Percentiles rank a stretch among this genome's conserved stretches.
Conservation (phyloP, 164 flowering plant genomes). For the Euptelea pleiosperma region DNA sequence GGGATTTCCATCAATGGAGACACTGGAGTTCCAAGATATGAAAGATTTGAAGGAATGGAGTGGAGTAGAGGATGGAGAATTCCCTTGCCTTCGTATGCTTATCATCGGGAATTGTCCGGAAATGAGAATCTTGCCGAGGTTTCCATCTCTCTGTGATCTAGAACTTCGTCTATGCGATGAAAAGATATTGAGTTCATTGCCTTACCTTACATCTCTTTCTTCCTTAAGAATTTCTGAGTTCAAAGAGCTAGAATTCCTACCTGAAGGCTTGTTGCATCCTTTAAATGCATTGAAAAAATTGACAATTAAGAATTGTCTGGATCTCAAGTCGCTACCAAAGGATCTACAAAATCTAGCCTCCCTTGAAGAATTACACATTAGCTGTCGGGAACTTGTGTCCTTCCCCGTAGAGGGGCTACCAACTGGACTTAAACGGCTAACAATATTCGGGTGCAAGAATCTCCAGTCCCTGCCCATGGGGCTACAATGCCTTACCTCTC, state of each 20-base stretch:
- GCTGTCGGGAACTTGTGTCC: not conserved
- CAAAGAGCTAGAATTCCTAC: not conserved
- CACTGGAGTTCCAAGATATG: not conserved
- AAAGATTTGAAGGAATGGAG: conserved; percentile 9
- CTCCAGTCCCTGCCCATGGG: conserved; percentile 1
- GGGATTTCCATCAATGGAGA: conserved; percentile 10
- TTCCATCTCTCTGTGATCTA: conserved; percentile 10
- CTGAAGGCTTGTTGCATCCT: conserved; percentile 3
- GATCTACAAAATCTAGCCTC: too few relatives aligned
- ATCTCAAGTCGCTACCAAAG: not conserved
- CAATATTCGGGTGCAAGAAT: too few relatives aligned
- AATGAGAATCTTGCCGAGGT: not conserved
- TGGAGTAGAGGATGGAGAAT: conserved; percentile 7
- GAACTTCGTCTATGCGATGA: not conserved
- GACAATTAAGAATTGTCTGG: not conserved
- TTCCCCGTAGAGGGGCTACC: too few relatives aligned
- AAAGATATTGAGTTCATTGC: conserved; percentile 4
- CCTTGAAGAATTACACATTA: too few relatives aligned
- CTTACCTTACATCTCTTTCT: conserved; percentile 9
- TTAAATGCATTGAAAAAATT: not conserved
- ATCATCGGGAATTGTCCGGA: conserved; percentile 2
- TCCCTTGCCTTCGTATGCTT: conserved; percentile 10
- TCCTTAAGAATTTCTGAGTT: conserved; percentile 4
- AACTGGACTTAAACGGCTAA: too few relatives aligned
- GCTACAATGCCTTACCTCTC: conserved; percentile 10